A percentile compares a stretch with the other conserved stretches of the same genome.
Evolutionary conservation across 495 filamentous ascomycete species (phyloP).

Genomic region (Neurospora sp.): DNA sequence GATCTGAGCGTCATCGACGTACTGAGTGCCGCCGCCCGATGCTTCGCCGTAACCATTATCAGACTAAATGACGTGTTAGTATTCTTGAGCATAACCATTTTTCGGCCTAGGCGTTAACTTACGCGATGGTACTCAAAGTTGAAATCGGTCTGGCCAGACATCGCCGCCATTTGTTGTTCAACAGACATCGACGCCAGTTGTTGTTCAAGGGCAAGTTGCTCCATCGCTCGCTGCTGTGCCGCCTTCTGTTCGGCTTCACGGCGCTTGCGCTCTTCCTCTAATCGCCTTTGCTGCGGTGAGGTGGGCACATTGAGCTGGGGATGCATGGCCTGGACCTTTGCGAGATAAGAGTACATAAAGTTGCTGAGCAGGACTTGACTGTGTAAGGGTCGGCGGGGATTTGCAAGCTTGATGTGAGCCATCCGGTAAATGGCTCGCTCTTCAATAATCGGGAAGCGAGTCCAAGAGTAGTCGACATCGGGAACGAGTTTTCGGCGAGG

Average conservation of each 20-base stretch:
- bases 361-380: conserved; percentile 97
- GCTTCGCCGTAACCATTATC: conserved; percentile 35
- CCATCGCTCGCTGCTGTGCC: conserved; percentile 33
- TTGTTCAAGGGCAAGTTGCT: conserved; percentile 33
- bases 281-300: conserved; percentile 51
- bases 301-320: conserved; percentile 75
- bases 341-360: conserved; percentile 99
- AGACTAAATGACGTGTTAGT: conserved; percentile 22
- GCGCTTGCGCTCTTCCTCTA: conserved; percentile 52
- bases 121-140: conserved; percentile 45
- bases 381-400: conserved; percentile 82
- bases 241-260: conserved; percentile 49
- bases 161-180: conserved; percentile 40
- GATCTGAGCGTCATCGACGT: conserved; percentile 36
- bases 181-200: conserved; percentile 36
- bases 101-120: conserved; percentile 13
- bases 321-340: conserved; percentile 97
- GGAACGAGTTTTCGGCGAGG: conserved; percentile 59
- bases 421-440: conserved; percentile 97
- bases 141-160: conserved; percentile 30
- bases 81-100: not conserved
- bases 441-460: conserved; percentile 87
- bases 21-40: conserved; percentile 23
- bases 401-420: conserved; percentile 97
- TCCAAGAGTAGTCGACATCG: conserved; percentile 92